A percentile compares a stretch with the other conserved stretches of the same genome.
phyloP scores from a whole-genome alignment of 345 rosid genomes.

The Brassica juncea region DNA sequence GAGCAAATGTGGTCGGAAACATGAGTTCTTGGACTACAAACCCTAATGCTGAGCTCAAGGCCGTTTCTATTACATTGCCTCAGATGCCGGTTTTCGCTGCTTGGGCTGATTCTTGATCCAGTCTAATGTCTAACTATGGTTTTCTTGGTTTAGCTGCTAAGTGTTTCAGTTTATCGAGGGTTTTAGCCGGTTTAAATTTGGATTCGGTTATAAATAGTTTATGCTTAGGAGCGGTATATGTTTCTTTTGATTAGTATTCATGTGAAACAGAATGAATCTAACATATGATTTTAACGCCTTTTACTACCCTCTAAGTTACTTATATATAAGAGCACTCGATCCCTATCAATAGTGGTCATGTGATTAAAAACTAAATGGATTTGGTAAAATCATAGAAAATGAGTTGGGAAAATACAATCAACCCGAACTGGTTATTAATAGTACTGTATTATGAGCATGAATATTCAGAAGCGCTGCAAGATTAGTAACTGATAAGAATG shows the following conservation, averaged over 20 bases:
- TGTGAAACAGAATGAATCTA: slow-evolving; percentile 41
- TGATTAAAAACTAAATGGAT: background rate
- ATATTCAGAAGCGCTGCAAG: background rate
- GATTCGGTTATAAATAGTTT: slow-evolving; percentile 30
- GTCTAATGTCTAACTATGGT: slow-evolving; percentile 33
- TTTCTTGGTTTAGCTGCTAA: slow-evolving; percentile 40
- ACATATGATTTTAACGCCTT: slow-evolving; percentile 25
- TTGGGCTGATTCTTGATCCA: slow-evolving; percentile 73
- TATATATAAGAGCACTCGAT: background rate
- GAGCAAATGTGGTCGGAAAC: slow-evolving; percentile 40
- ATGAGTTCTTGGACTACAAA: slow-evolving; percentile 52
- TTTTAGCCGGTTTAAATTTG: slow-evolving; percentile 27
- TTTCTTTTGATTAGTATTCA: slow-evolving; percentile 33
- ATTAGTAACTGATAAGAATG: slow-evolving; percentile 18
- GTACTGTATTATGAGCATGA: background rate
- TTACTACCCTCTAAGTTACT: background rate
- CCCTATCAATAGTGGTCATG: background rate
- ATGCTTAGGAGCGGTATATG: slow-evolving; percentile 38
- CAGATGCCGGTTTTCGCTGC: slow-evolving; percentile 79
- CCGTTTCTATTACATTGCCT: slow-evolving; percentile 55
- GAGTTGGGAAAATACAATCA: background rate
- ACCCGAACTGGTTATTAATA: background rate
- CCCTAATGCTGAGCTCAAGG: slow-evolving; percentile 60
- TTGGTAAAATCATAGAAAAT: background rate
- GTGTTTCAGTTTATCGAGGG: slow-evolving; percentile 19